Evolutionary conservation across 2,329 filamentous ascomycete species (phyloP), one percentile per base, ranked within the genome.

Genomic region (Hypomyces perniciosus): DNA sequence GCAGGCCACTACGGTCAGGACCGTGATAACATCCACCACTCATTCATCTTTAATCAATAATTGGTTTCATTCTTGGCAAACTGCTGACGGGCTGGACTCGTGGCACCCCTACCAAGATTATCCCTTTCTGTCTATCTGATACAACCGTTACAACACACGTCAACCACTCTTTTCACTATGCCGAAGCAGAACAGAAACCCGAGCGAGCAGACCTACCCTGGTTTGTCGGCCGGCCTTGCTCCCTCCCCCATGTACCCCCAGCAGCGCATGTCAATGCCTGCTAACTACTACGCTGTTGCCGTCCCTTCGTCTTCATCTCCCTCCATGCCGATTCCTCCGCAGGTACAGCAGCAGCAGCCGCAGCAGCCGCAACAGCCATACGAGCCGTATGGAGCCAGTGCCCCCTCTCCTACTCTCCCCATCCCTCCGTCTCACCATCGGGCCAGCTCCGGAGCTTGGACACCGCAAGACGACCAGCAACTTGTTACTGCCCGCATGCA

Each of bases 401-500:
- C 65, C 28, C 61, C 68, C n/a, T 59, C 61, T 8, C 57, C 66
- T 33, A 54, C 60, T 43, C 68, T 67, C 46, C 51, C 63, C 49
- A 52, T 69, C 62, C 56, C 70, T 69, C 61, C 77, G 72, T 50
- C 73, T 72, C 52, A 80, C 72, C 48, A 78, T 57, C 77, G 81
- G 44, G 72, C 80, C 27, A 81, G 80, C 33, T 82, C 80, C 1
- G 80, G 80, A 7, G 83, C 84, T 1, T 95, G 90, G 90, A 85
- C 80, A 31, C 72, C 79, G 1, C 76, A 81, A 44, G 88, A 93
- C 59, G 90, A 95, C 67, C 78, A 86, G 60, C 81, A 81, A 35
- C 79, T 95, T 40, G 74, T 92, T 55, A 71, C 74, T 40, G 87
- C 88, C 12, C 81, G 90, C 48, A 80, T 85, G 44, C 81, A 84